These are phyloP conservation scores for Aegilops umbellulata DNA, from an alignment of 176 grass and related monocot genomes.

Conservation along the genomic window DNA sequence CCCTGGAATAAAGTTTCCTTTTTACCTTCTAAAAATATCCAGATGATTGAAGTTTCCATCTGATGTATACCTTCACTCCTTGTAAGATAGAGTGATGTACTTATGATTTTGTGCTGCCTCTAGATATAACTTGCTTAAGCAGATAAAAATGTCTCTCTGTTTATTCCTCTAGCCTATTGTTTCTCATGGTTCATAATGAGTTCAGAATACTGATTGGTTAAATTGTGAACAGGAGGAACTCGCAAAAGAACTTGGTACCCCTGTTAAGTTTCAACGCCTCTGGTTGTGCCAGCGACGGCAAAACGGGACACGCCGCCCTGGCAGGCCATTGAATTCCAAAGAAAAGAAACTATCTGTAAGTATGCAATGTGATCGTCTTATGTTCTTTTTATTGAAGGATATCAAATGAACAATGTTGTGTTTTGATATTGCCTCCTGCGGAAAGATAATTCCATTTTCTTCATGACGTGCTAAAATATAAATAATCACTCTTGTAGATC, in stretches of 20 bases:
- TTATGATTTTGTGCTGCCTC: background rate
- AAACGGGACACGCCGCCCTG: conserved; percentile 11
- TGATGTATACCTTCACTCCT: background rate
- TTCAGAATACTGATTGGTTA: background rate
- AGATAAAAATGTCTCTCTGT: background rate
- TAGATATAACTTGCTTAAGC: background rate
- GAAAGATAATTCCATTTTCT: too few relatives aligned
- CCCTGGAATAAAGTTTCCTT: too few relatives aligned
- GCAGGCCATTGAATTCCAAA: background rate
- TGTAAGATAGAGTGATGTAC: background rate
- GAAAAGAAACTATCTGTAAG: conserved; percentile 8
- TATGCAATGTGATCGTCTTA: background rate
- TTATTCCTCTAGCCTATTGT: background rate
- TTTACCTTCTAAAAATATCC: background rate
- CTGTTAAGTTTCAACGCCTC: background rate
- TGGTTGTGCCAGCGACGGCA: background rate
- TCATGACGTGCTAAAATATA: background rate
- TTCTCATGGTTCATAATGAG: background rate
- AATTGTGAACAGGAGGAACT: background rate
- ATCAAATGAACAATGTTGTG: too few relatives aligned
- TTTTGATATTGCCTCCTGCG: too few relatives aligned
- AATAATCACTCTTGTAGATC: conserved; percentile 8
- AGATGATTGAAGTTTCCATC: background rate
- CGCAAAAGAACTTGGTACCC: background rate
- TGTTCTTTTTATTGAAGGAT: background rate